Base-by-base conservation (phyloP, 73 alveolate genomes). In the Paraurostyla sp. region DNA sequence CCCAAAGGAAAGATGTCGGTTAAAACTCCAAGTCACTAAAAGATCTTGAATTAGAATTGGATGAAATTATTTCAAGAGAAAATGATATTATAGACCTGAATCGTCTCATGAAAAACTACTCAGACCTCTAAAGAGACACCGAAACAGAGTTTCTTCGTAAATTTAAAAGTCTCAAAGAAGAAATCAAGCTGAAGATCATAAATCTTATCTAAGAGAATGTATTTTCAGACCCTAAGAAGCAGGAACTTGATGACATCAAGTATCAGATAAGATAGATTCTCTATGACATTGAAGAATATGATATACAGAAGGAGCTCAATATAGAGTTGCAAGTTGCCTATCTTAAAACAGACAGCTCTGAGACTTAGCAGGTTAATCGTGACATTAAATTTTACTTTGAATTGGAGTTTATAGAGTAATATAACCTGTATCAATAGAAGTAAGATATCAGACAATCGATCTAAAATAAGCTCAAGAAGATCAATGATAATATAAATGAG, bases 391-490 rank as follows among this genome's bases (percentile, higher is more conserved):
- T 65, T 58, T 65, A 38, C 82, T 65, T 38, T 38, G n/a, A 65
- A 40, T 40, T 65, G 13, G 82, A 65, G 36, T 65, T 65, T 38
- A 65, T 65, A 16, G 82, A 65, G 23, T 38, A 58, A 65, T 65
- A 15, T 58, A 65, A 65, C 42, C 58, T 38, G 82, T 58, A 38
- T 65, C 36, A 38, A 38, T 32, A 18, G 1, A 65, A 65, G 23
- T 35, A 65, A 65, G 82, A 65, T 11, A 58, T 65, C 16, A 65
- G 41, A 58, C 82, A 65, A 38, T 22, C 7, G 20, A 65, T 65
- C 58, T 40, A 65, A 65, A 65, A 65, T 35, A 65, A 73, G 42
- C 86, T 73, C 13, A 73, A 73, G 86, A 73, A 73, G 71, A 73
- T 73, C 50, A 73, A 43, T 27, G 86, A 73, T 29, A 73, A 73